Conservation (phyloP, 345 rosid genomes). For the Bruguiera sexangula region DNA sequence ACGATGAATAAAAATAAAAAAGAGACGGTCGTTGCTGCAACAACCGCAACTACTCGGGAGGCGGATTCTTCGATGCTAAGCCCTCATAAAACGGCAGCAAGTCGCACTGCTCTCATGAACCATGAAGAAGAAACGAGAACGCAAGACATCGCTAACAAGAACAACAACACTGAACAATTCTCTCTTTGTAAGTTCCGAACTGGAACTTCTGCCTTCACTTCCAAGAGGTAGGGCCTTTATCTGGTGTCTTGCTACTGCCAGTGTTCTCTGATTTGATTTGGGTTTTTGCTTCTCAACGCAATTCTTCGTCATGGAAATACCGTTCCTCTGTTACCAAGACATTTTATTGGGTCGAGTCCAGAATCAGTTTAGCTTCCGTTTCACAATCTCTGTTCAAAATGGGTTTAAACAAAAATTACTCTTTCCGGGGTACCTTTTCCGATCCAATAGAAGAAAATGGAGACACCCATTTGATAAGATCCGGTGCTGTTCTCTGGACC, state of each 20-base stretch:
- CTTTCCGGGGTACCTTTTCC: conserved; percentile 40
- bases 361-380: conserved; percentile 27
- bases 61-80: conserved; percentile 49
- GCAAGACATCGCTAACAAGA: neutral
- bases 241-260: neutral
- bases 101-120: neutral
- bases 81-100: neutral
- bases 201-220: neutral
- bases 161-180: neutral
- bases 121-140: conserved; percentile 16
- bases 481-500: conserved; percentile 46
- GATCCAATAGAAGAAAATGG: conserved; percentile 41
- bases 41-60: conserved; percentile 1
- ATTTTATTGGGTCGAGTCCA: conserved; percentile 41
- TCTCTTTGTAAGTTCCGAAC: conserved; percentile 10
- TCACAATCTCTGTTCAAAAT: conserved; percentile 22
- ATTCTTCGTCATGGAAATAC: conserved; percentile 46
- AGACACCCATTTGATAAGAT: conserved; percentile 35
- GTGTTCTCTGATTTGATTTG: conserved; percentile 10
- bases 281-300: neutral
- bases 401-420: conserved; percentile 21
- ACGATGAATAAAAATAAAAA: neutral
- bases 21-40: neutral
- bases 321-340: conserved; percentile 42
- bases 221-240: conserved; percentile 13